phyloP scores from a whole-genome alignment of 1,139 yeast species.

The Eremothecium cymbalariae region DNA sequence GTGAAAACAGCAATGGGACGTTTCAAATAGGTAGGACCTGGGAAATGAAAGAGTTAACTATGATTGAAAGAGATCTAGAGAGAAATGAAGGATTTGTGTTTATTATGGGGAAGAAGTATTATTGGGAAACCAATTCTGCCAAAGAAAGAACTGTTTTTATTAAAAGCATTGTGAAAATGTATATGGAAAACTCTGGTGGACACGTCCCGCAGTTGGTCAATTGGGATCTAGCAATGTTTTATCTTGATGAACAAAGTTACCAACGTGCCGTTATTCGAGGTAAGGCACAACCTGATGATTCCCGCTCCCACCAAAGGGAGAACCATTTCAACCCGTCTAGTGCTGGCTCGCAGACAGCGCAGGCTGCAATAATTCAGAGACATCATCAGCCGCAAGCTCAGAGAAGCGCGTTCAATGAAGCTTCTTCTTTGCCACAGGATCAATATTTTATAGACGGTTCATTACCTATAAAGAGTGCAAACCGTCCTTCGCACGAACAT shows the following conservation, averaged over 20 bases:
- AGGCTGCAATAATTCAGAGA: no score
- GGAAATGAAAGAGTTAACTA: conserved; percentile 67
- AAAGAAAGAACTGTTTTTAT: conserved; percentile 61
- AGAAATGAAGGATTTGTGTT: conserved; percentile 52
- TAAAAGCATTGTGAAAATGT: conserved; percentile 54
- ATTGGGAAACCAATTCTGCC: conserved; percentile 72
- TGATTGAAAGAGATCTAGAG: conserved; percentile 45
- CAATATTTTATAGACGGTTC: no score
- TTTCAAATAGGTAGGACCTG: conserved; percentile 93
- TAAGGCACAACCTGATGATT: conserved; percentile 8
- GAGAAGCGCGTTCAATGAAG: no score
- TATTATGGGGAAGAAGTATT: conserved; percentile 68
- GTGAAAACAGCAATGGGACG: conserved; percentile 63
- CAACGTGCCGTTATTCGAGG: conserved; percentile 24
- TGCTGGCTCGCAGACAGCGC: not conserved
- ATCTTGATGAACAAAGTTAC: conserved; percentile 34
- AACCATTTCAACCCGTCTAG: not conserved
- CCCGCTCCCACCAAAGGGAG: no score
- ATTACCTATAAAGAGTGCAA: no score
- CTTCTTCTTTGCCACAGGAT: not conserved
- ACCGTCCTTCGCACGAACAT: conserved; percentile 1
- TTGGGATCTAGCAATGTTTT: conserved; percentile 37
- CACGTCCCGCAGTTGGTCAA: conserved; percentile 53
- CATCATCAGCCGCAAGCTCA: no score
- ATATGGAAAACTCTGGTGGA: conserved; percentile 61